phyloP scores from a whole-genome alignment of 164 flowering plant species.

The Dillenia suffruticosa region DNA sequence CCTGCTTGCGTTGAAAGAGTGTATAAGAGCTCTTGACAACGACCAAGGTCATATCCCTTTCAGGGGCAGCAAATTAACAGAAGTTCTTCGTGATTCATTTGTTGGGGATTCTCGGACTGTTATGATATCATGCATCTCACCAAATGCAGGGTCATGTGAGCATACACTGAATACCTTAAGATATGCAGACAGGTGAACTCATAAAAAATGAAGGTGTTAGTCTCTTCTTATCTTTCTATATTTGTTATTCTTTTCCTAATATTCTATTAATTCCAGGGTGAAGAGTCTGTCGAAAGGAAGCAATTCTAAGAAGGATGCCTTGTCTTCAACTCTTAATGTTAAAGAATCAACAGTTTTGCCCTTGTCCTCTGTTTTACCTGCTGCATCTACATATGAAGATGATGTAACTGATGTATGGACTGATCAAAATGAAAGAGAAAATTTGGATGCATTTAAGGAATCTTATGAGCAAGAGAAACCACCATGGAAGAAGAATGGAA shows the following conservation, averaged over 20 bases:
- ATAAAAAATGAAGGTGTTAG: background rate
- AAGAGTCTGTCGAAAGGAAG: conserved; percentile 85
- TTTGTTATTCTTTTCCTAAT: conserved; percentile 2
- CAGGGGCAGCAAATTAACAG: conserved; percentile 93
- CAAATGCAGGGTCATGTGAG: conserved; percentile 88
- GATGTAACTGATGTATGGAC: conserved; percentile 35
- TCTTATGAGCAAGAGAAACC: conserved; percentile 43
- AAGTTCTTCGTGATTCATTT: conserved; percentile 91
- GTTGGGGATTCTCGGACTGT: conserved; percentile 93
- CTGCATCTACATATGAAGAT: conserved; percentile 33
- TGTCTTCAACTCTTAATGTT: conserved; percentile 34
- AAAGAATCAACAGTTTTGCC: conserved; percentile 52
- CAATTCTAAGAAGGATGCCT: conserved; percentile 50
- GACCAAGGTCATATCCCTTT: conserved; percentile 95
- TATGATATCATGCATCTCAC: conserved; percentile 96
- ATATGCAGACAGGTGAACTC: conserved; percentile 87
- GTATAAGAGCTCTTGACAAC: conserved; percentile 93
- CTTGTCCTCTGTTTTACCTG: conserved; percentile 30
- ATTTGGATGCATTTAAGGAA: conserved; percentile 41
- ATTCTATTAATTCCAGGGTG: conserved; percentile 43
- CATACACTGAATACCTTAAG: conserved; percentile 90
- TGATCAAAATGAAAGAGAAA: conserved; percentile 43
- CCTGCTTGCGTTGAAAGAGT: conserved; percentile 86
- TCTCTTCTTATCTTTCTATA: background rate
- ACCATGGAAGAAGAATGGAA: conserved; percentile 32